Evolutionary conservation across 805 yeast genomes (phyloP).

Genomic region (Cyberlindnera sargentensis): DNA sequence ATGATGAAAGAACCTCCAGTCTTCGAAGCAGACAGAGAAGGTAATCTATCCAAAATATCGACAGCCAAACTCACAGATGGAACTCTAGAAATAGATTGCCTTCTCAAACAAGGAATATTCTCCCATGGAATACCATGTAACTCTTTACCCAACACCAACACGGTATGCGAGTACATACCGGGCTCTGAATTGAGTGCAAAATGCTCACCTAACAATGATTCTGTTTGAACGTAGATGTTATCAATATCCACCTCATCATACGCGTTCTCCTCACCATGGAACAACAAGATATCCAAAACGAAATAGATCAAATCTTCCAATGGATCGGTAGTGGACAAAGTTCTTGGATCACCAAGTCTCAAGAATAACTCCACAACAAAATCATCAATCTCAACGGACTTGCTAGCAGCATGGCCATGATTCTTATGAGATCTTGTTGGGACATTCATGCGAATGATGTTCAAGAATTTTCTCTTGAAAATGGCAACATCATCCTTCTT

Average conservation of each 20-base stretch:
- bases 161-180: constrained; percentile 40
- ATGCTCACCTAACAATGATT: constrained; percentile 35
- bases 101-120: constrained; percentile 49
- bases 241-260: constrained; percentile 62
- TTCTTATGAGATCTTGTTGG: constrained; percentile 42
- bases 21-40: constrained; percentile 17
- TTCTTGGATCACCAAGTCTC: constrained; percentile 34
- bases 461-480: constrained; percentile 33
- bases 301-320: constrained; percentile 61
- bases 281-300: constrained; percentile 50
- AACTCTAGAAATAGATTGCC: constrained; percentile 59
- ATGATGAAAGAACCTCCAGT: constrained; percentile 52
- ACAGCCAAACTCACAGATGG: constrained; percentile 53
- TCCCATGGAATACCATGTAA: constrained; percentile 91
- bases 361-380: constrained; percentile 45
- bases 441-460: constrained; percentile 35
- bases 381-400: constrained; percentile 33
- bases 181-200: constrained; percentile 12
- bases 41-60: constrained; percentile 26
- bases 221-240: constrained; percentile 44
- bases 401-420: constrained; percentile 2
- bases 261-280: constrained; percentile 58
- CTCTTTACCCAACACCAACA: constrained; percentile 59
- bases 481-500: constrained; percentile 20
- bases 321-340: constrained; percentile 28